These are phyloP conservation scores for Elsinoe australis DNA, from an alignment of 2,329 filamentous ascomycete species.

Conservation along the genomic window DNA sequence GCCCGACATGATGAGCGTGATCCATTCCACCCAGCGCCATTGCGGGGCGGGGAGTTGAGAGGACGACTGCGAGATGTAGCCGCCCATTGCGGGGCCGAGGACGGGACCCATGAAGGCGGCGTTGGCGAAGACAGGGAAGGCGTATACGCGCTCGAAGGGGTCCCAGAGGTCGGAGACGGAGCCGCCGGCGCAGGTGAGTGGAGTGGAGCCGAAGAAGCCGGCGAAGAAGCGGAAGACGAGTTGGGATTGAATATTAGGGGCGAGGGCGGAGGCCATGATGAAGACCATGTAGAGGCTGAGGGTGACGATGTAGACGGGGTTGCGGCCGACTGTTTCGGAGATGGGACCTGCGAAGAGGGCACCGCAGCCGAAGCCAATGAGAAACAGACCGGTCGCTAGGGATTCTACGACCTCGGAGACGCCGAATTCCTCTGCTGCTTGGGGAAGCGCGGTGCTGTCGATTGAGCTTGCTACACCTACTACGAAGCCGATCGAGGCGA, in stretches of 20 bases:
- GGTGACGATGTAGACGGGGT: constrained; percentile 43
- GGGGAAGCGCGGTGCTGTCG: constrained; percentile 42
- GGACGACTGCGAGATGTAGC: constrained; percentile 36
- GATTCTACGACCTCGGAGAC: constrained; percentile 46
- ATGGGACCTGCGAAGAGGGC: constrained; percentile 44
- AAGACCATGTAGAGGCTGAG: constrained; percentile 43
- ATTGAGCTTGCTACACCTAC: constrained; percentile 48
- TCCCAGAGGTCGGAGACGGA: constrained; percentile 42
- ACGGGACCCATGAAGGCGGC: constrained; percentile 37
- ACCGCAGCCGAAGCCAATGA: constrained; percentile 40
- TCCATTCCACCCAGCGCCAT: constrained; percentile 45
- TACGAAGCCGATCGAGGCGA: constrained; percentile 41
- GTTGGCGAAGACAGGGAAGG: constrained; percentile 45
- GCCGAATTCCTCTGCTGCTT: constrained; percentile 40
- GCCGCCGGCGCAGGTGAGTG: constrained; percentile 40
- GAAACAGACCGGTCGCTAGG: constrained; percentile 40
- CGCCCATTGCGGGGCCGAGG: constrained; percentile 40
- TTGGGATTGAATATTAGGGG: constrained; percentile 41
- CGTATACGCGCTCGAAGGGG: constrained; percentile 42
- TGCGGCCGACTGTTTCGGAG: constrained; percentile 40
- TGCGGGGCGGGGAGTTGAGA: constrained; percentile 25
- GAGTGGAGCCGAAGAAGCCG: constrained; percentile 42
- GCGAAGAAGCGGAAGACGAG: constrained; percentile 45
- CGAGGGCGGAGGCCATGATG: constrained; percentile 42
- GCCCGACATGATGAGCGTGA: constrained; percentile 24